Conservation (phyloP, 2,329 filamentous ascomycete genomes). For the Hypoxylon sp. region DNA sequence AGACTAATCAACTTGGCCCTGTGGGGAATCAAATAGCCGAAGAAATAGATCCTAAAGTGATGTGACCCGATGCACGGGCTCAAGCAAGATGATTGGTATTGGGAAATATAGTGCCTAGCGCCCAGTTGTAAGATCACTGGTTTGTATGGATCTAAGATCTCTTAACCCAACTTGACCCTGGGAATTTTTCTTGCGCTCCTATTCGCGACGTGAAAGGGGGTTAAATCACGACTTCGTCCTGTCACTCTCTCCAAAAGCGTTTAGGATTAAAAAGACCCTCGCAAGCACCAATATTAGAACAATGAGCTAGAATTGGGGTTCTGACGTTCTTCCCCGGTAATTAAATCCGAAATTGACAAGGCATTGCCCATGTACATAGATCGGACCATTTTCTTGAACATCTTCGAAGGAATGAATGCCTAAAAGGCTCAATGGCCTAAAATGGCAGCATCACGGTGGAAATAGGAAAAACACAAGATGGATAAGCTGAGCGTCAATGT, state of each 20-base stretch:
- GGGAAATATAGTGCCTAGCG: slow-evolving; percentile 32
- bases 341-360: slow-evolving; percentile 6
- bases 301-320: background rate
- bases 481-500: slow-evolving; percentile 24
- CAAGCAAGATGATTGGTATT: slow-evolving; percentile 42
- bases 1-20: slow-evolving; percentile 46
- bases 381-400: slow-evolving; percentile 4
- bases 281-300: slow-evolving; percentile 5
- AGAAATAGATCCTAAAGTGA: slow-evolving; percentile 41
- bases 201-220: slow-evolving; percentile 35
- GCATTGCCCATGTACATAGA: background rate
- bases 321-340: background rate
- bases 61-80: slow-evolving; percentile 42
- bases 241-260: slow-evolving; percentile 10
- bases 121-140: slow-evolving; percentile 37
- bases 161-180: slow-evolving; percentile 29
- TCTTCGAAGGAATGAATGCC: slow-evolving; percentile 4
- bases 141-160: slow-evolving; percentile 44
- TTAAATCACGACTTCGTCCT: slow-evolving; percentile 23
- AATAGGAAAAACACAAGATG: slow-evolving; percentile 14
- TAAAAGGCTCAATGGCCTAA: slow-evolving; percentile 20
- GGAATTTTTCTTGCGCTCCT: slow-evolving; percentile 24
- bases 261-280: slow-evolving; percentile 10
- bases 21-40: slow-evolving; percentile 46
- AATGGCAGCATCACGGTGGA: slow-evolving; percentile 3